Percentiles rank a stretch among this genome's conserved stretches.
Conservation (phyloP, 768 basidiomycete genomes). For the Hygrophoropsis aurantiaca region DNA sequence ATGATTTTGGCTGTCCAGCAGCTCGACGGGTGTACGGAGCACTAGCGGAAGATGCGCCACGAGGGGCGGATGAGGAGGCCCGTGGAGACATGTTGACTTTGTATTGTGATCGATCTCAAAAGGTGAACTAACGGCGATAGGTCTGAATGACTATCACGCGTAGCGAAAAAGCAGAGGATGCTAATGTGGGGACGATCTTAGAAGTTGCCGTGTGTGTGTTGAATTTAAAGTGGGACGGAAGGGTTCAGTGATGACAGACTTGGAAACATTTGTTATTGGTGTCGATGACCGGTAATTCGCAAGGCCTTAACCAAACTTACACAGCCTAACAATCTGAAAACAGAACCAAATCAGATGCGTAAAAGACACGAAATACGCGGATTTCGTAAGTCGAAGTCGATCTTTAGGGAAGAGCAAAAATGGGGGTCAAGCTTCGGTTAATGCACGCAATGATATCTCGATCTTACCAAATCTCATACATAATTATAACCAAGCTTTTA, state of each 20-base stretch:
- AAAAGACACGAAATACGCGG: slow-evolving; percentile 36
- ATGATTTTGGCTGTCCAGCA: slow-evolving; percentile 68
- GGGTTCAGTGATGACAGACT: slow-evolving; percentile 12
- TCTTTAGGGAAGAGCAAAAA: slow-evolving; percentile 17
- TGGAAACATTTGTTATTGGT: slow-evolving; percentile 20
- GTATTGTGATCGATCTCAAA: neutral
- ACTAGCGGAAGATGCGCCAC: slow-evolving; percentile 24
- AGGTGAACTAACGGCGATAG: too few species aligned
- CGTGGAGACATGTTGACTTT: slow-evolving; percentile 57
- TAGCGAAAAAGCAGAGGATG: slow-evolving; percentile 30
- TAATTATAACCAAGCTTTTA: slow-evolving; percentile 1
- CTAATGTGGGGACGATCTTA: slow-evolving; percentile 22
- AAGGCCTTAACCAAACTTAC: slow-evolving; percentile 15
- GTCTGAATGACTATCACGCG: neutral
- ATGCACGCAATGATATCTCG: slow-evolving; percentile 9
- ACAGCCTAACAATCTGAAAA: slow-evolving; percentile 18
- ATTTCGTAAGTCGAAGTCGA: slow-evolving; percentile 35
- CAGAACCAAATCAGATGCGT: slow-evolving; percentile 16
- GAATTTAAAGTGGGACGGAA: slow-evolving; percentile 22
- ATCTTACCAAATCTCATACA: slow-evolving; percentile 16
- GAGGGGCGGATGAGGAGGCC: slow-evolving; percentile 36
- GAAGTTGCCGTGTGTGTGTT: neutral
- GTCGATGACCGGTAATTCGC: slow-evolving; percentile 31
- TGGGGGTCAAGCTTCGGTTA: slow-evolving; percentile 19
- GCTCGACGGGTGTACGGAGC: slow-evolving; percentile 46